Evolutionary conservation across 306 rosid species (phyloP).

Genomic region (Purshia tridentata): DNA sequence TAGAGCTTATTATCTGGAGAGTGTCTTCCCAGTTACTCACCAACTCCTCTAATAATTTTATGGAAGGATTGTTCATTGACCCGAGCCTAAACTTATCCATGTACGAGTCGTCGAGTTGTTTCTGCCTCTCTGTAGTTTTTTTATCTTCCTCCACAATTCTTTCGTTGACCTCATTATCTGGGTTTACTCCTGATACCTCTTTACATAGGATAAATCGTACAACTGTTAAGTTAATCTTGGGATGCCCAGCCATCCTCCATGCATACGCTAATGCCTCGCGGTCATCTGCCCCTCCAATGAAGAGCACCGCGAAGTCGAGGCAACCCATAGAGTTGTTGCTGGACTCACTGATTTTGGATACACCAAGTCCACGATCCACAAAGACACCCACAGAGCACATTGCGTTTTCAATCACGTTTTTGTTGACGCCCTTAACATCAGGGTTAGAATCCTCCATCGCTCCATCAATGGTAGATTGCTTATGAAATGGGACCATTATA

Average conservation of each 20-base stretch:
- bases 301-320: slow-evolving; percentile 30
- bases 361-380: slow-evolving; percentile 39
- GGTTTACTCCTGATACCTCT: neutral
- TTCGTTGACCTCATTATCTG: neutral
- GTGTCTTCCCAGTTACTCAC: slow-evolving; percentile 41
- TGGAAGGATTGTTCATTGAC: slow-evolving; percentile 13
- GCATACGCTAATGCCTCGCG: slow-evolving; percentile 62
- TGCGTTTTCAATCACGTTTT: slow-evolving; percentile 30
- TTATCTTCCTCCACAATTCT: neutral
- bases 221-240: slow-evolving; percentile 31
- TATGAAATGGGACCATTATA: slow-evolving; percentile 37
- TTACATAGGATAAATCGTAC: slow-evolving; percentile 32
- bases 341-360: neutral
- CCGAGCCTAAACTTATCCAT: slow-evolving; percentile 22
- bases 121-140: slow-evolving; percentile 27
- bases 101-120: slow-evolving; percentile 31
- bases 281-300: slow-evolving; percentile 57
- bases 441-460: slow-evolving; percentile 33
- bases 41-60: slow-evolving; percentile 17
- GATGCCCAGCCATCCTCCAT: slow-evolving; percentile 50
- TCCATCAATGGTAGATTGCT: slow-evolving; percentile 24
- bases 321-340: neutral
- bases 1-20: slow-evolving; percentile 12
- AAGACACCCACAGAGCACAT: slow-evolving; percentile 39
- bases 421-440: slow-evolving; percentile 30